phyloP scores from a whole-genome alignment of 2,329 filamentous ascomycete species.

The Aaosphaeria pasadenensis region DNA sequence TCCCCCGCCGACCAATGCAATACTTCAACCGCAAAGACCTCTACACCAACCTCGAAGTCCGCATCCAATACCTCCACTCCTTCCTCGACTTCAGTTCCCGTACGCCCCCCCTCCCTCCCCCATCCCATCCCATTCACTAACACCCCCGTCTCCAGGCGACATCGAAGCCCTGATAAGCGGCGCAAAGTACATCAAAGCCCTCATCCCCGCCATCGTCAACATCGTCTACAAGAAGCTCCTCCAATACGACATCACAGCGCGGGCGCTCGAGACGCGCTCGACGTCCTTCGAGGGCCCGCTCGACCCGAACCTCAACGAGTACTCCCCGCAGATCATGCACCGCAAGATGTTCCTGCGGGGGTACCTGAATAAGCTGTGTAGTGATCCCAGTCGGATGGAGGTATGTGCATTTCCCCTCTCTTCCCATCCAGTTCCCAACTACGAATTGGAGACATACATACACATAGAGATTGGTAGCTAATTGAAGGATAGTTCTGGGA shows the following conservation, averaged over 20 bases:
- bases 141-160: constrained; percentile 53
- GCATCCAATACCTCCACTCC: constrained; percentile 70
- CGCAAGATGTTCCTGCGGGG: constrained; percentile 76
- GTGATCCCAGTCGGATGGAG: constrained; percentile 70
- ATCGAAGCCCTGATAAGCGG: constrained; percentile 68
- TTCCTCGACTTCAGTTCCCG: constrained; percentile 73
- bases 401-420: constrained; percentile 68
- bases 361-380: constrained; percentile 72
- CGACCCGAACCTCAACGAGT: constrained; percentile 61
- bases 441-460: no score
- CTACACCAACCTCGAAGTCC: constrained; percentile 66
- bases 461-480: not conserved
- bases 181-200: constrained; percentile 74
- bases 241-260: constrained; percentile 77
- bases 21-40: constrained; percentile 69
- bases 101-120: constrained; percentile 39
- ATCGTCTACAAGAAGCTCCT: constrained; percentile 81
- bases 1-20: constrained; percentile 39
- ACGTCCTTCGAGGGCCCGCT: constrained; percentile 65
- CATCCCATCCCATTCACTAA: not conserved
- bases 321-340: constrained; percentile 71
- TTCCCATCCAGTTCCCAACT: not conserved
- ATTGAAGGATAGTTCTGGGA: constrained; percentile 56
- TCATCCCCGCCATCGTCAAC: constrained; percentile 80
- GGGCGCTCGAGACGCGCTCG: constrained; percentile 64